Evolutionary conservation across 352 stramenopile genomes (phyloP).

Genomic region (Thalassiosira livingstoniorum): DNA sequence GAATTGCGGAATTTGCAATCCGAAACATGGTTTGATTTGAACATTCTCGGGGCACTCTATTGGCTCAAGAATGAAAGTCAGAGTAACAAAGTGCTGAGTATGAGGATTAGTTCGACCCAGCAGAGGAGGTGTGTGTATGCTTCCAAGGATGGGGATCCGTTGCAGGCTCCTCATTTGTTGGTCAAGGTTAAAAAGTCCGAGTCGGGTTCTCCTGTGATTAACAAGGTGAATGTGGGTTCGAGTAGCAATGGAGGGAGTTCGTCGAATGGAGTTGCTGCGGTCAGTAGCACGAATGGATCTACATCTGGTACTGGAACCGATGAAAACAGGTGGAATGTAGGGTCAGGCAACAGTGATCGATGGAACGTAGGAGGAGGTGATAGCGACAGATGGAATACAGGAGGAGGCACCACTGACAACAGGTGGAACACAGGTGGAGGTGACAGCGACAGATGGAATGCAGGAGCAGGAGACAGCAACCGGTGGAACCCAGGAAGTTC

Average conservation of each 20-base stretch:
- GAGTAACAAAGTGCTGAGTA: too few species aligned
- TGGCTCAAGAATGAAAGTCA: neutral
- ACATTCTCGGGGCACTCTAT: slow-evolving; percentile 6
- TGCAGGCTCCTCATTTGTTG: slow-evolving; percentile 15
- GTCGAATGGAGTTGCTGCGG: neutral
- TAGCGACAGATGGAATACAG: neutral
- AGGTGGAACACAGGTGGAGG: too few species aligned
- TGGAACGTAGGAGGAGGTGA: neutral
- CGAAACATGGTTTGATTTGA: slow-evolving; percentile 25
- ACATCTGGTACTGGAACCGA: neutral
- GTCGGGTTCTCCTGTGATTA: neutral
- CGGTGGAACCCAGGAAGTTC: neutral
- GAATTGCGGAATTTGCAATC: neutral
- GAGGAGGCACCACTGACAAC: too few species aligned
- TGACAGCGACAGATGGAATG: neutral
- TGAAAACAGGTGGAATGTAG: too few species aligned
- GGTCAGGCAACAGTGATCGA: neutral
- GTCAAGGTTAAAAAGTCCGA: neutral
- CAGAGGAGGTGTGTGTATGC: slow-evolving; percentile 7
- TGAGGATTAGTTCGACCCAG: too few species aligned
- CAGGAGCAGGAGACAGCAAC: neutral
- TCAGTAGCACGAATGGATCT: neutral
- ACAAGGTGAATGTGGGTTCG: too few species aligned
- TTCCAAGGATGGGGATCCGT: neutral
- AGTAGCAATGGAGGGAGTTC: too few species aligned